Conservation (phyloP, 352 stramenopile species). For the Saprolegnia diclina region DNA sequence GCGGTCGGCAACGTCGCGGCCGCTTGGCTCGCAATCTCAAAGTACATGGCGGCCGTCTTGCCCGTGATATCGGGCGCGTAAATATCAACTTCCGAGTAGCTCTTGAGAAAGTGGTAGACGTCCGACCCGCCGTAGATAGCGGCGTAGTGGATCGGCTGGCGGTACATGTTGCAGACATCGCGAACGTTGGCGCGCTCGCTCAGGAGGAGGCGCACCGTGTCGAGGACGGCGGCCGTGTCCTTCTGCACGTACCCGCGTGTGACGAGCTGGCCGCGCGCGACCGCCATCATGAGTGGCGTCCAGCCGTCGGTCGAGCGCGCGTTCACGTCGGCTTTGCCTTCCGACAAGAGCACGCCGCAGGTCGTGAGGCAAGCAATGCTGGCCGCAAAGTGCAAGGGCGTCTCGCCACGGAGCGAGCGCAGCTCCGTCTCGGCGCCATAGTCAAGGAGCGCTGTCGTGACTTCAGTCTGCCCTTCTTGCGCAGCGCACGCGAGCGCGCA, state of each 20-base stretch:
- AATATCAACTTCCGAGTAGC: constrained; percentile 36
- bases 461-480: constrained; percentile 51
- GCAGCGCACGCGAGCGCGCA: constrained; percentile 66
- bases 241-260: constrained; percentile 31
- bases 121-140: constrained; percentile 53
- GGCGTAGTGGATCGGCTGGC: constrained; percentile 69
- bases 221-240: constrained; percentile 35
- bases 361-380: constrained; percentile 43
- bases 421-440: constrained; percentile 69
- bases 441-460: constrained; percentile 77
- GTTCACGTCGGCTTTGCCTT: constrained; percentile 61
- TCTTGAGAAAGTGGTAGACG: constrained; percentile 50
- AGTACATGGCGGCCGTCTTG: constrained; percentile 37
- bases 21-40: constrained; percentile 18
- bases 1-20: not conserved
- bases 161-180: constrained; percentile 61
- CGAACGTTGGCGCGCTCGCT: constrained; percentile 49
- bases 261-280: constrained; percentile 40
- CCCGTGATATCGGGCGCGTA: constrained; percentile 56
- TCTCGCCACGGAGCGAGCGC: constrained; percentile 57
- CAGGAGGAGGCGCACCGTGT: constrained; percentile 71
- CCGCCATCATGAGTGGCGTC: constrained; percentile 77
- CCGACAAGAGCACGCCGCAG: constrained; percentile 46
- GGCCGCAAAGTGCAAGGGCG: constrained; percentile 74
- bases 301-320: constrained; percentile 57